A percentile compares a stretch with the other conserved stretches of the same genome.
Evolutionary conservation across 306 rosid species (phyloP).

Genomic region (Castanopsis chinensis): DNA sequence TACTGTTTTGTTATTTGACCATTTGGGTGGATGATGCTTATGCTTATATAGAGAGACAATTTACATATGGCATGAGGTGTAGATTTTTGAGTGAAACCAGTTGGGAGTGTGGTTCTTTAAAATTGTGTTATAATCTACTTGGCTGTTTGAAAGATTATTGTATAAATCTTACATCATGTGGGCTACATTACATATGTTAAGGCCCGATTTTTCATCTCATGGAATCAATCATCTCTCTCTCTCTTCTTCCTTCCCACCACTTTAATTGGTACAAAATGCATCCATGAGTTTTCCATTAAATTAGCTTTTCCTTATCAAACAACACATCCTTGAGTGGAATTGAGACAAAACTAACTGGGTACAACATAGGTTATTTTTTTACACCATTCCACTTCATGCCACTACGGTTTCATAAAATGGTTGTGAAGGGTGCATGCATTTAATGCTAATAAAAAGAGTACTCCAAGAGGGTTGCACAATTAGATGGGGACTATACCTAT

Average conservation of each 20-base stretch:
- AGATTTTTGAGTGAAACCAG: neutral
- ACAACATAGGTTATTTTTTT: neutral
- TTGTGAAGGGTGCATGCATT: neutral
- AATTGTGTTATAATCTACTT: neutral
- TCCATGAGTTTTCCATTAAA: too few relatives aligned
- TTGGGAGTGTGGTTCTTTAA: neutral
- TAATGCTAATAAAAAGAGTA: neutral
- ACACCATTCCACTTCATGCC: neutral
- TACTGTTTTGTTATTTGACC: neutral
- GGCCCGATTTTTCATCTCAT: neutral
- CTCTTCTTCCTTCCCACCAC: neutral
- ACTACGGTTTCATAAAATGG: neutral
- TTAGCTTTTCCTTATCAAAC: too few relatives aligned
- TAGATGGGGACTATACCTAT: too few relatives aligned
- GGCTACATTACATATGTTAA: neutral
- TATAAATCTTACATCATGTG: neutral
- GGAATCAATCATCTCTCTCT: neutral
- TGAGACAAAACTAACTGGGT: neutral
- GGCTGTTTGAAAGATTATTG: neutral
- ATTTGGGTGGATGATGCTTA: neutral
- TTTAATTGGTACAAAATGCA: neutral
- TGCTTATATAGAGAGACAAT: neutral
- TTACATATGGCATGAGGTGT: neutral
- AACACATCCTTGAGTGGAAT: neutral
- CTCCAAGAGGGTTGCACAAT: too few relatives aligned